Evolutionary conservation across 768 basidiomycete genomes (phyloP), one percentile per base, ranked within the genome.

Genomic region (Macrolepiota albuminosa): DNA sequence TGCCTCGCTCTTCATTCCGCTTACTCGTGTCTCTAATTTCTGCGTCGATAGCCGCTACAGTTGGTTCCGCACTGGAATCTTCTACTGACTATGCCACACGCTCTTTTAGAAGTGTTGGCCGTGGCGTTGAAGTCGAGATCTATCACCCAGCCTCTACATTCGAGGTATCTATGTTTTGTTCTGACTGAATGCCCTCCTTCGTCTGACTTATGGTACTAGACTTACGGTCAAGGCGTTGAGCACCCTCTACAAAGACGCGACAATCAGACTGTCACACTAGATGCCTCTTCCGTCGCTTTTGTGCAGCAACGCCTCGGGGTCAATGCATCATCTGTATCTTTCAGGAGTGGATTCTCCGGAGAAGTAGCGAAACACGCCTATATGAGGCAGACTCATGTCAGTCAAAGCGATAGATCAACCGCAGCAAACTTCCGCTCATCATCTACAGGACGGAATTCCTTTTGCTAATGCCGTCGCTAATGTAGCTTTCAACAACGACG

Each of bases 301-400:
- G 39, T 66, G 8, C 57, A 64, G 26, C 57, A 62, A 6, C 61
- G 48, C 31, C 50, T 64, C 1, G 59, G 56, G n/a, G 36, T 72
- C n/a, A 63, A 64, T 39, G 26, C 63, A 13, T 51, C 63, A 36
- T 39, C 50, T 36, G 47, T 71, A 36, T 56, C 61, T 49, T 69
- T 63, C 60, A 63, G 65, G 48, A 61, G 66, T 33, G 67, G 67
- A 11, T 69, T 62, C 34, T 62, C 66, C 1, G 69, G 63, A 24
- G 69, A 67, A 36, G 58, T 60, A 5, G 62, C 67, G 3, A 68
- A 54, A 55, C 62, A 63, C 57, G 71, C 74, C 7, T 76, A 75
- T 63, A 39, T 73, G 11, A 66, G 61, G 54, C 75, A 76, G 62
- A 56, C 61, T 48, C 71, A 70, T 61, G 73, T 72, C 40, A 50